Evolutionary conservation across 2,329 filamentous ascomycete species (phyloP), one percentile per base, ranked within the genome.

Genomic region (Colletotrichum theobromicola): DNA sequence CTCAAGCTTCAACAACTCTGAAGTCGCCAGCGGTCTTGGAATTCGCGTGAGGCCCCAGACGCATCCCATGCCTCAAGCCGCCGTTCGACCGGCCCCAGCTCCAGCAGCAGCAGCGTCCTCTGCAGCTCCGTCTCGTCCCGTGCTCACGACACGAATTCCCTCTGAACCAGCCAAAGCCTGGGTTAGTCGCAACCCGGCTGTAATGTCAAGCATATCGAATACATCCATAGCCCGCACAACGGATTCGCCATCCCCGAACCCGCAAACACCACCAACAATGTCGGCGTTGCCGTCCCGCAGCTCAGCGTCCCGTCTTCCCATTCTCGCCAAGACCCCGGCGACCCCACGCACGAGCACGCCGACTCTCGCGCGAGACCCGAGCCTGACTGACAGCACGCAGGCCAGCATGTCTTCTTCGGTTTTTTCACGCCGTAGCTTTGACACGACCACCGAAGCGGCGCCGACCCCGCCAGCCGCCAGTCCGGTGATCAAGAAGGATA

Each of bases 361-460:
- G 3, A 80, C 77, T 8, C 77, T 83, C 32, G 77, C 78, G 62
- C 81, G 80, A 16, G 84, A 86, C 42, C 81, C 80, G 30, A 86
- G 83, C 62, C 80, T 84, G 67, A 85, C 85, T 15, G 85, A 87
- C 68, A 86, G 84, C 77, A 73, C 70, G 9, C 66, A 70, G 16
- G 65, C 60, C 34, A 87, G 85, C 79, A 83, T 86, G 82, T 76
- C 82, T 0, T 86, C 84, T 10, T 87, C 85, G 3, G 77, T 84
- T 7, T 85, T 87, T 32, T 86, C 84, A 34, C 81, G 81, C 1
- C 77, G 80, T 26, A 85, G 84, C 64, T 64, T 84, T 69, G 79
- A 84, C 46, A 82, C 82, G 3, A 42, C 34, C 32, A 70, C 66
- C 1, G 70, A 73, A 5, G 80, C 76, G 9, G 79, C 83, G 1